Evolutionary conservation across 1,284 basidiomycete species (phyloP).

Genomic region (Pulveroboletus sp.): DNA sequence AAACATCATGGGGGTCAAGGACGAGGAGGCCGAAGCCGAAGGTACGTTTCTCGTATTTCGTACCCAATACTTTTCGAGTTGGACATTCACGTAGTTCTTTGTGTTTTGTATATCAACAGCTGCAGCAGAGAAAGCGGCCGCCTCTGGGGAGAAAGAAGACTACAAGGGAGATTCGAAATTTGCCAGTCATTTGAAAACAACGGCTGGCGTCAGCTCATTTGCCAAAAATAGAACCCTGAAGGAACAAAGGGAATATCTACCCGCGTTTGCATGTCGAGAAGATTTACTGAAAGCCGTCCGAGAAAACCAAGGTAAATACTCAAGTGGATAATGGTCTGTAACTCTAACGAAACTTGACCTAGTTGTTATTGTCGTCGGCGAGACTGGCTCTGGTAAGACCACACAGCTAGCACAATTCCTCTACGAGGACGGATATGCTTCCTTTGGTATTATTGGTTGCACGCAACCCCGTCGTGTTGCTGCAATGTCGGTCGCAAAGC

Average conservation of each 20-base stretch:
- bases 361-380: constrained; percentile 94
- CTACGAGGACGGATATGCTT: constrained; percentile 94
- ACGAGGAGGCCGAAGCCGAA: constrained; percentile 87
- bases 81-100: constrained; percentile 72
- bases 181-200: constrained; percentile 83
- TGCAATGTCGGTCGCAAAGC: constrained; percentile 98
- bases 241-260: constrained; percentile 95
- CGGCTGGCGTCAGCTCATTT: constrained; percentile 81
- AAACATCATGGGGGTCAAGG: constrained; percentile 97
- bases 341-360: not conserved
- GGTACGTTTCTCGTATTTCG: constrained; percentile 53
- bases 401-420: constrained; percentile 91
- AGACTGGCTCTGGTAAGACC: constrained; percentile 95
- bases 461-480: constrained; percentile 97
- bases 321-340: not conserved
- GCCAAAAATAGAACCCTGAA: constrained; percentile 84
- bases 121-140: constrained; percentile 61
- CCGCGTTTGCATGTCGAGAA: constrained; percentile 97
- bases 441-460: constrained; percentile 88
- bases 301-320: constrained; percentile 84
- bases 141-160: constrained; percentile 66
- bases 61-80: constrained; percentile 46
- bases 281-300: constrained; percentile 88
- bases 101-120: constrained; percentile 44
- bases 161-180: constrained; percentile 97